Conservation (phyloP, 2,329 filamentous ascomycete species). For the Neospermospora avenae region DNA sequence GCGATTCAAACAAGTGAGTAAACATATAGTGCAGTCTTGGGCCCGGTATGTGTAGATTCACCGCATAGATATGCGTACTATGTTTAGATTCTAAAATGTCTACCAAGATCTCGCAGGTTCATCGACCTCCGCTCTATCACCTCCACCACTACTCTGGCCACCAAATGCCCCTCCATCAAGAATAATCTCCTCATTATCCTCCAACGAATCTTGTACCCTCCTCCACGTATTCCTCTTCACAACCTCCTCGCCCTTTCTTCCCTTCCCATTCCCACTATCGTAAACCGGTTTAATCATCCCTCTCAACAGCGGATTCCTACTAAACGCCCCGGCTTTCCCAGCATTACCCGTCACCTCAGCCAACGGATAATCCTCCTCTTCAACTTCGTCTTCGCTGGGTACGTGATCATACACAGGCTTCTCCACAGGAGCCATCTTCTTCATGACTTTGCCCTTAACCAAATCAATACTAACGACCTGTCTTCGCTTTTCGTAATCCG, state of each 20-base stretch:
- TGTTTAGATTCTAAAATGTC: neutral
- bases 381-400: conserved; percentile 29
- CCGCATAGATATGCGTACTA: neutral
- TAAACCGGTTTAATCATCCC: conserved; percentile 37
- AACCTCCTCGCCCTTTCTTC: conserved; percentile 23
- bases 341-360: conserved; percentile 15
- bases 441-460: conserved; percentile 56
- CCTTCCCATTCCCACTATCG: conserved; percentile 32
- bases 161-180: conserved; percentile 39
- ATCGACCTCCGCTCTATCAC: conserved; percentile 22
- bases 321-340: conserved; percentile 33
- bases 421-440: conserved; percentile 33
- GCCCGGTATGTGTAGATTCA: neutral
- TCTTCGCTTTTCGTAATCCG: conserved; percentile 68
- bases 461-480: conserved; percentile 68
- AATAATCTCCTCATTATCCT: conserved; percentile 41
- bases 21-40: no score
- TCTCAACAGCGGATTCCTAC: conserved; percentile 36
- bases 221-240: conserved; percentile 37
- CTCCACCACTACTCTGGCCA: conserved; percentile 1
- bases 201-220: conserved; percentile 40
- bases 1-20: no score
- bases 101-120: conserved; percentile 22
- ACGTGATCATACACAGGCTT: conserved; percentile 18
- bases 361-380: conserved; percentile 18